Conservation (phyloP, 2,329 filamentous ascomycete species). For the Pseudogymnoascus sp. region DNA sequence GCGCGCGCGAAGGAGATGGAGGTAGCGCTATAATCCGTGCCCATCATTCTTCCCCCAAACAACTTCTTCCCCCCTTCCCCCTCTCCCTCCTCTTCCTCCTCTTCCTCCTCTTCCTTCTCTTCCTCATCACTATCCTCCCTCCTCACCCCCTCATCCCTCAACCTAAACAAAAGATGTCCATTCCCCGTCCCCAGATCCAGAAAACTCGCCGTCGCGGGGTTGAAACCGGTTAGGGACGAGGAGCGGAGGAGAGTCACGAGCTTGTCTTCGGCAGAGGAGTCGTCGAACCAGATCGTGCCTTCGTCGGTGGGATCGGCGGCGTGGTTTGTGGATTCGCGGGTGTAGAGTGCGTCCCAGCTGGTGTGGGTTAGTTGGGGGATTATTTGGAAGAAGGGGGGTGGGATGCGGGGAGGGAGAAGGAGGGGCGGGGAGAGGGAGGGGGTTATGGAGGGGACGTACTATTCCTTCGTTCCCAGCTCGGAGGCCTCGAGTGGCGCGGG, state of each 20-base stretch:
- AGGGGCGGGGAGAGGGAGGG: neutral
- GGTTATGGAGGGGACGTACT: slow-evolving; percentile 50
- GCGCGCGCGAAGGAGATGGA: slow-evolving; percentile 67
- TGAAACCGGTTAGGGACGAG: slow-evolving; percentile 14
- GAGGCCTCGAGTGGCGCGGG: slow-evolving; percentile 68
- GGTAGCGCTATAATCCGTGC: slow-evolving; percentile 76
- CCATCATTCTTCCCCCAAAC: slow-evolving; percentile 65
- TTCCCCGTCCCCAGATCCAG: slow-evolving; percentile 93
- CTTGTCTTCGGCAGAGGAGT: slow-evolving; percentile 78
- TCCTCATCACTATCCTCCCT: slow-evolving; percentile 16
- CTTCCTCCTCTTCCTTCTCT: slow-evolving; percentile 32
- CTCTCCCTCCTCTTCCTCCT: neutral
- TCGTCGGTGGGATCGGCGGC: slow-evolving; percentile 64
- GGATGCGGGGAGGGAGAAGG: no score
- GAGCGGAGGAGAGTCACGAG: slow-evolving; percentile 60
- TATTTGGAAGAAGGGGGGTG: neutral
- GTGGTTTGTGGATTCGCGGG: slow-evolving; percentile 63
- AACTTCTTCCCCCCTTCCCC: slow-evolving; percentile 20
- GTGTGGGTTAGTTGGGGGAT: neutral
- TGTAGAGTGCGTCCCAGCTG: slow-evolving; percentile 73
- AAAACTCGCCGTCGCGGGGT: slow-evolving; percentile 37
- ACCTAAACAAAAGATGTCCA: slow-evolving; percentile 78
- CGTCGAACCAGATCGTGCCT: slow-evolving; percentile 94
- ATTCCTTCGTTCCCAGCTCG: slow-evolving; percentile 77
- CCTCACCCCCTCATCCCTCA: slow-evolving; percentile 44